Evolutionary conservation across 2,329 filamentous ascomycete genomes (phyloP), one percentile per base, ranked within the genome.

Genomic region (Trichoderma endophyticum): DNA sequence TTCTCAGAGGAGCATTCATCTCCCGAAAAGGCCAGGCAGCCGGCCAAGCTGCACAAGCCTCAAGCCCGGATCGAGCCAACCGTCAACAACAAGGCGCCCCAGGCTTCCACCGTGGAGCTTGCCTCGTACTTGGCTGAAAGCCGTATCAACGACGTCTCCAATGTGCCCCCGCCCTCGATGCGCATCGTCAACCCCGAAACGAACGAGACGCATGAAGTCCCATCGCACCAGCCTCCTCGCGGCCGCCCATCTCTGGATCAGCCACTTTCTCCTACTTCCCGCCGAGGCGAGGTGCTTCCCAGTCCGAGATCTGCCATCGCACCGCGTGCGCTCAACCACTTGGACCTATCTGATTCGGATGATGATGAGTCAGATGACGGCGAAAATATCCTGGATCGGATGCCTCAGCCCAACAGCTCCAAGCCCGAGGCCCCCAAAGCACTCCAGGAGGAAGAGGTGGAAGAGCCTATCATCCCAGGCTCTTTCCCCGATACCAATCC

Each of bases 31-130:
- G 69, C 74, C 21, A 85, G 89, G 73, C 85, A 88, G 70, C 81
- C 88, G 4, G 89, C 88, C 82, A 94, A 93, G 80, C 83, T 94
- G 67, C 91, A 93, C 77, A 94, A 94, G 80, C 86, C 87, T 70
- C 87, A 87, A 71, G 86, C 88, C 1, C 80, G 86, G 63, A 80
- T 77, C 11, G 86, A 88, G 71, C 80, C 84, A 8, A 86, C 85
- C 6, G 82, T 84, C 15, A 87, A 84, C 76, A 73, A 80, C 11
- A 76, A 76, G 28, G 72, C 76, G 76, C 78, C 75, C 11, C 78
- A 80, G 51, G 80, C 80, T 60, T 74, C 80, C 5, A 82, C 81
- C 36, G 77, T 82, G 73, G 84, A 86, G 71, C 81, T 84, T 26
- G 82, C 79, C 71, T 81, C 83, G 18, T 84, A 82, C 56, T 79